Evolutionary conservation across 192 early-diverging fungal genomes (phyloP), one percentile per base, ranked within the genome.

Genomic region (Endogone sp.): DNA sequence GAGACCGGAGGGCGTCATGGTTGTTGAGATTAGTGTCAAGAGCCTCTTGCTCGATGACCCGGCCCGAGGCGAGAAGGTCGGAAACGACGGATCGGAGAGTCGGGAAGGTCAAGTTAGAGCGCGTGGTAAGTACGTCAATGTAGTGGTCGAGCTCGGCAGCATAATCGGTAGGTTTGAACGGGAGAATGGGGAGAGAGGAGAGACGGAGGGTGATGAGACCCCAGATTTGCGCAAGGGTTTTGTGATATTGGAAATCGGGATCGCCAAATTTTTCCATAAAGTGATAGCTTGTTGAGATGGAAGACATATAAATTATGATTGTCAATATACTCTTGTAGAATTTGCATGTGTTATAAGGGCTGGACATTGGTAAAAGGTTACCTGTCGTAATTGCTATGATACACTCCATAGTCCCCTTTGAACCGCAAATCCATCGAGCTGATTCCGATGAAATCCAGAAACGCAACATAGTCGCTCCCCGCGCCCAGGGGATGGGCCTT

Each of bases 321-420:
- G n/a, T n/a, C n/a, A n/a, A n/a, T n/a, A n/a, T n/a, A n/a, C n/a
- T n/a, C 32, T 62, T 21, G 13, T 60, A 62, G n/a, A 3, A 11
- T 3, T 23, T 30, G 11, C 16, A 62, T 22, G 1, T 2, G 20
- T 30, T 2, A 62, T 30, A 3, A 16, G 1, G 1, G 29, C 3
- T 3, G 24, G 11, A 16, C 0, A 24, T 3, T 69, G 89, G 87
- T n/a, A n/a, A n/a, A n/a, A n/a, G n/a, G n/a, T n/a, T n/a, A n/a
- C n/a, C n/a, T n/a, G n/a, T n/a, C n/a, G 68, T 89, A 90, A 71
- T 88, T 89, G 57, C 85, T 86, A 70, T 90, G 89, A 60, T 86
- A 88, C 3, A 84, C 71, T 49, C 88, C 88, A 54, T 76, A 65
- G 28, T 73, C 70, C 29, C 82, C 82, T 1, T 63, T 49, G 69